Conservation (phyloP, 2,329 filamentous ascomycete genomes). For the Pyrenophora graminea region DNA sequence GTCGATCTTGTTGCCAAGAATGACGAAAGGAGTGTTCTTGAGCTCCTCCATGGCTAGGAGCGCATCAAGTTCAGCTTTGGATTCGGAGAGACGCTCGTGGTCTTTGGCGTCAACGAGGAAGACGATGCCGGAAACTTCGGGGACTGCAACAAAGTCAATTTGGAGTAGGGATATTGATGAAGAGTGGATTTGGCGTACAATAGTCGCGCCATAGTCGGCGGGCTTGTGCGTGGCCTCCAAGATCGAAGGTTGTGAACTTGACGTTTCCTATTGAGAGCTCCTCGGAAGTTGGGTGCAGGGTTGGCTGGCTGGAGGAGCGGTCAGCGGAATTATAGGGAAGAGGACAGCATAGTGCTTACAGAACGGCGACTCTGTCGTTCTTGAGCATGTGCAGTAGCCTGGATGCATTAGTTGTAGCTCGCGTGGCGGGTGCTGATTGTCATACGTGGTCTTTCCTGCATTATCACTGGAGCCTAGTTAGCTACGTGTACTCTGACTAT, state of each 20-base stretch:
- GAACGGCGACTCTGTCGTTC: slow-evolving; percentile 83
- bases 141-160: slow-evolving; percentile 30
- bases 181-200: slow-evolving; percentile 24
- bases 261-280: slow-evolving; percentile 59
- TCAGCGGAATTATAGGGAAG: slow-evolving; percentile 8
- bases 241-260: slow-evolving; percentile 92
- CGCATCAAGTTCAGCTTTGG: slow-evolving; percentile 93
- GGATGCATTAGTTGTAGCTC: slow-evolving; percentile 14
- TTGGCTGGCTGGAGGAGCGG: slow-evolving; percentile 26
- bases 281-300: slow-evolving; percentile 65
- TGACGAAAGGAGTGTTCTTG: slow-evolving; percentile 90
- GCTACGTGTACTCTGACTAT: slow-evolving; percentile 3
- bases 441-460: slow-evolving; percentile 86
- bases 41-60: slow-evolving; percentile 97
- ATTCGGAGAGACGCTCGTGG: slow-evolving; percentile 89
- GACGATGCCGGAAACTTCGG: slow-evolving; percentile 71
- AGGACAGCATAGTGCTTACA: slow-evolving; percentile 59
- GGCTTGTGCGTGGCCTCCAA: slow-evolving; percentile 47
- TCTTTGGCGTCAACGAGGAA: slow-evolving; percentile 99
- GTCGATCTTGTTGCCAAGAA: slow-evolving; percentile 99
- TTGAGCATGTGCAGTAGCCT: slow-evolving; percentile 88
- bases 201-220: slow-evolving; percentile 49
- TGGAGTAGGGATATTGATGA: not conserved
- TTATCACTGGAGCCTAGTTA: slow-evolving; percentile 83
- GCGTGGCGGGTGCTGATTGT: not conserved